These are phyloP conservation scores for Aspergillus sclerotialis DNA, from an alignment of 2,329 filamentous ascomycete species.

Conservation along the genomic window DNA sequence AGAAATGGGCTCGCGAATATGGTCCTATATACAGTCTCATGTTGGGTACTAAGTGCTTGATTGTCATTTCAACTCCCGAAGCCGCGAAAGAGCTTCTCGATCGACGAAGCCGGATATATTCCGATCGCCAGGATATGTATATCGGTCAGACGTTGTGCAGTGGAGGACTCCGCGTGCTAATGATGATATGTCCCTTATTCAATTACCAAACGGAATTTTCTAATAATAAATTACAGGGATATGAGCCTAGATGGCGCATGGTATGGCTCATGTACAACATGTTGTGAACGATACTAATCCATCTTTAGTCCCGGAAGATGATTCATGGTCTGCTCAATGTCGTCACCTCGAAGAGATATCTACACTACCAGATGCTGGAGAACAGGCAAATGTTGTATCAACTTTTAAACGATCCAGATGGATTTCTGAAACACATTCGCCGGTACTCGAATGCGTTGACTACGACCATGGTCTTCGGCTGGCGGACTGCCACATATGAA, in stretches of 20 bases:
- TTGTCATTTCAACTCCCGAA: constrained; percentile 41
- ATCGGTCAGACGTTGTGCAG: constrained; percentile 33
- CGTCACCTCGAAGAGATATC: constrained; percentile 41
- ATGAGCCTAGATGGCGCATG: constrained; percentile 20
- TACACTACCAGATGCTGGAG: constrained; percentile 51
- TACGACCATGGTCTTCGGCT: constrained; percentile 46
- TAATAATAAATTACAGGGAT: constrained; percentile 10
- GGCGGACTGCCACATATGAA: constrained; percentile 34
- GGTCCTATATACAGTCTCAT: constrained; percentile 48
- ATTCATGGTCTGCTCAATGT: constrained; percentile 44
- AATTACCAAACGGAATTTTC: not conserved
- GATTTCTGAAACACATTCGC: constrained; percentile 40
- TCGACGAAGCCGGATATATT: constrained; percentile 45
- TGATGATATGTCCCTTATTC: constrained; percentile 19
- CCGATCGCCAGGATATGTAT: constrained; percentile 40
- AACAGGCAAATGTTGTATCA: constrained; percentile 47
- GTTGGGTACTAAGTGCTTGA: constrained; percentile 41
- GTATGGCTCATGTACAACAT: constrained; percentile 2
- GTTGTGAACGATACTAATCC: too few species aligned
- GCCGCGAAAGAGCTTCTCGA: constrained; percentile 49
- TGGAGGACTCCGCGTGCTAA: constrained; percentile 20
- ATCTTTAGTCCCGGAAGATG: constrained; percentile 23
- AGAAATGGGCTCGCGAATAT: constrained; percentile 48
- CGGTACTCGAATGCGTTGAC: constrained; percentile 45
- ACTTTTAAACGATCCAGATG: constrained; percentile 38